Evolutionary conservation across 1,139 yeast genomes (phyloP).

Genomic region (Candida sanyaensis): DNA sequence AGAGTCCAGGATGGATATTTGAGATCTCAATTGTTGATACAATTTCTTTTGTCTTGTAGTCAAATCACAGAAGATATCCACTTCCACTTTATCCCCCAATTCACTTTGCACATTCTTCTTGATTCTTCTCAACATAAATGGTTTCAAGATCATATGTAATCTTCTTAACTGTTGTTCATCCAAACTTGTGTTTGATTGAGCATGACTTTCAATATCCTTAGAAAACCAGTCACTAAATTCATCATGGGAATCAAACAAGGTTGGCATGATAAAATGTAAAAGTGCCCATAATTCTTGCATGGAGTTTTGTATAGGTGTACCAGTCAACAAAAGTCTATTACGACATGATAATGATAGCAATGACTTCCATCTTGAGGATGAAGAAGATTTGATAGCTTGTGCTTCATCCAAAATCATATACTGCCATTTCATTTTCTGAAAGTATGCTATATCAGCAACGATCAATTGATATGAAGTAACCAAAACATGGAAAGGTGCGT

Average conservation of each 20-base stretch:
- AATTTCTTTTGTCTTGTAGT: slow-evolving; percentile 87
- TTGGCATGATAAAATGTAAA: slow-evolving; percentile 97
- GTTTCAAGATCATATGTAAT: slow-evolving; percentile 91
- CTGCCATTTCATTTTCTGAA: slow-evolving; percentile 97
- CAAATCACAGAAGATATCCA: slow-evolving; percentile 89
- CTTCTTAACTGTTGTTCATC: slow-evolving; percentile 93
- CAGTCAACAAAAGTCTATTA: slow-evolving; percentile 87
- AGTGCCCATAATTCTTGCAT: slow-evolving; percentile 99
- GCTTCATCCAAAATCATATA: slow-evolving; percentile 99
- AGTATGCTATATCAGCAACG: slow-evolving; percentile 92
- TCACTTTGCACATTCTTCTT: slow-evolving; percentile 98
- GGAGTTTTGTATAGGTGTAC: slow-evolving; percentile 97
- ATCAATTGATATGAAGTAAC: slow-evolving; percentile 95
- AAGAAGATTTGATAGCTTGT: slow-evolving; percentile 95
- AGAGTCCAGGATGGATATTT: slow-evolving; percentile 77
- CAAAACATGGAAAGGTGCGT: slow-evolving; percentile 94
- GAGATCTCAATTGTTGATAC: slow-evolving; percentile 86
- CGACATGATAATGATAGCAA: slow-evolving; percentile 89
- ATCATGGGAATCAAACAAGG: slow-evolving; percentile 94
- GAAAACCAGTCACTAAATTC: slow-evolving; percentile 99
- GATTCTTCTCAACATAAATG: slow-evolving; percentile 96
- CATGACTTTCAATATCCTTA: slow-evolving; percentile 96
- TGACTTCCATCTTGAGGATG: slow-evolving; percentile 94
- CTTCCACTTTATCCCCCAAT: slow-evolving; percentile 94
- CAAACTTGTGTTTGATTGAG: slow-evolving; percentile 87